Evolutionary conservation across 1,284 basidiomycete species (phyloP).

Genomic region (Wolfiporia cocos): DNA sequence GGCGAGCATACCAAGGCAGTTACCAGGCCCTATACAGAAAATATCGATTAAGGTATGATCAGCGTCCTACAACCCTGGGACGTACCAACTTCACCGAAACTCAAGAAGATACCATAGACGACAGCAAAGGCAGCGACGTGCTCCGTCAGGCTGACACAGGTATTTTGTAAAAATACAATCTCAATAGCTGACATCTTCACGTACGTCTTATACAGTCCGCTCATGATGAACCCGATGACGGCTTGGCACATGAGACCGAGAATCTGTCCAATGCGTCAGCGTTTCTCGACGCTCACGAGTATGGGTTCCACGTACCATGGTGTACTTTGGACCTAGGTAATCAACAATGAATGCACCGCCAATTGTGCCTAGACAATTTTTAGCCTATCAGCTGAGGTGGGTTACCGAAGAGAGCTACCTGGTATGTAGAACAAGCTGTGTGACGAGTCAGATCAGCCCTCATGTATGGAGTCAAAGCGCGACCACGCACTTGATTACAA

Average conservation of each 20-base stretch:
- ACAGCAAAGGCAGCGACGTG: slow-evolving; percentile 81
- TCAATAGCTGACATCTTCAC: slow-evolving; percentile 9
- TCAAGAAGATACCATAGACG: slow-evolving; percentile 88
- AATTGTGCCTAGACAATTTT: slow-evolving; percentile 44
- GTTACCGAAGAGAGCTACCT: too few species aligned
- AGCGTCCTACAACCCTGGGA: too few species aligned
- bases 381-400: slow-evolving; percentile 20
- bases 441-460: slow-evolving; percentile 3
- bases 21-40: slow-evolving; percentile 48
- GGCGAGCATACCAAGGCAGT: slow-evolving; percentile 77
- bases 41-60: too few species aligned
- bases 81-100: slow-evolving; percentile 73
- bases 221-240: slow-evolving; percentile 80
- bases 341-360: slow-evolving; percentile 78
- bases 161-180: neutral
- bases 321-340: slow-evolving; percentile 67
- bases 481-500: slow-evolving; percentile 65
- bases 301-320: slow-evolving; percentile 46
- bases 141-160: slow-evolving; percentile 38
- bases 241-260: slow-evolving; percentile 65
- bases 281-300: neutral
- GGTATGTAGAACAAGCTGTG: slow-evolving; percentile 71
- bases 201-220: slow-evolving; percentile 61
- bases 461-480: slow-evolving; percentile 1
- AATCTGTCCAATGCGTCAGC: slow-evolving; percentile 38